Conservation (phyloP, 805 yeast genomes). For the Groenewaldozyma salmanticensis region DNA sequence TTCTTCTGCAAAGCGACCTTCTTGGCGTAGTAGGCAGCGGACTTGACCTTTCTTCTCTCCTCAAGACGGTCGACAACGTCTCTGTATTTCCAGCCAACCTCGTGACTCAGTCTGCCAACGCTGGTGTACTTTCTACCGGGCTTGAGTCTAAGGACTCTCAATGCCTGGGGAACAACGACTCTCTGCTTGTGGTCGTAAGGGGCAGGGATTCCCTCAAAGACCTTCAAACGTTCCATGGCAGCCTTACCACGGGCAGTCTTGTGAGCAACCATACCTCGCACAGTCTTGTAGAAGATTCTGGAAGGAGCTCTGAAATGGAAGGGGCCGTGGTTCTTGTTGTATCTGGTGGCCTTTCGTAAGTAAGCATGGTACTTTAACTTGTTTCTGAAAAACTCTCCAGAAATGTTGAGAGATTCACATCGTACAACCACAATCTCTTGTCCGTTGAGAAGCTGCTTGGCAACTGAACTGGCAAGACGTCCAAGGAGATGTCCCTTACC, state of each 20-base stretch:
- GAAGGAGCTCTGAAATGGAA: conserved; percentile 99
- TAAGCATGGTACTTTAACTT: conserved; percentile 99
- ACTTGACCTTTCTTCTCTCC: conserved; percentile 98
- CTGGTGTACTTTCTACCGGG: conserved; percentile 99
- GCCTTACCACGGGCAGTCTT: conserved; percentile 99
- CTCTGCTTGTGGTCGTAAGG: conserved; percentile 99
- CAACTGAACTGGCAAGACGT: conserved; percentile 97
- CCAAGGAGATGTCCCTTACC: conserved; percentile 99
- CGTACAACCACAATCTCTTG: conserved; percentile 97
- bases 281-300: conserved; percentile 98
- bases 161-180: conserved; percentile 99
- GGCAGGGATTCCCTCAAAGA: conserved; percentile 98
- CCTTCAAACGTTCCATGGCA: conserved; percentile 98
- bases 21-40: conserved; percentile 98
- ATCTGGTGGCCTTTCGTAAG: conserved; percentile 98
- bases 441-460: conserved; percentile 97
- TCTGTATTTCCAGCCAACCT: conserved; percentile 99
- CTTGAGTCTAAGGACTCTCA: conserved; percentile 97
- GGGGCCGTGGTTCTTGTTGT: conserved; percentile 98
- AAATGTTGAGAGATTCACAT: conserved; percentile 93
- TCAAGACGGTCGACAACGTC: conserved; percentile 94
- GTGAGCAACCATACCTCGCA: conserved; percentile 99
- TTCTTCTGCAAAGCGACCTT: conserved; percentile 95
- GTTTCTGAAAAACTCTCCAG: conserved; percentile 99
- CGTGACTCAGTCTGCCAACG: conserved; percentile 88